These are phyloP conservation scores for Ustilago hordei DNA, from an alignment of 1,284 basidiomycete species.

Conservation along the genomic window DNA sequence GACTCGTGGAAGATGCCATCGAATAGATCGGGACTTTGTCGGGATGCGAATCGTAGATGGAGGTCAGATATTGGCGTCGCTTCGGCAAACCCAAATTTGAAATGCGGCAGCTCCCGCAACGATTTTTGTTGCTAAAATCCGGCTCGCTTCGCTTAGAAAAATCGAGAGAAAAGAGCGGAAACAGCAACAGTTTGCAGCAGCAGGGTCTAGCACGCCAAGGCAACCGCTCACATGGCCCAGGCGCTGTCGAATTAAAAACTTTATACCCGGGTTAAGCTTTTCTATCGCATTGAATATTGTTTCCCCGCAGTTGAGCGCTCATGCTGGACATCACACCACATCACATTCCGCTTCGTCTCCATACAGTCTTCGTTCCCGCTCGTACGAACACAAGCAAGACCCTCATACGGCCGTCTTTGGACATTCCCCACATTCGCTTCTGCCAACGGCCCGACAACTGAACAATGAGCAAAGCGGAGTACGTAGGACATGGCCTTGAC, in stretches of 20 bases:
- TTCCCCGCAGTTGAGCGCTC: too few relatives aligned
- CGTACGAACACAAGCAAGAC: too few relatives aligned
- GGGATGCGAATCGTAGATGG: background rate
- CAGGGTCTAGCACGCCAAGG: background rate
- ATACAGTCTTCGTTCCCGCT: too few relatives aligned
- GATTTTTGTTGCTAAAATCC: background rate
- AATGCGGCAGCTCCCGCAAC: conserved; percentile 30
- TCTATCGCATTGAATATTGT: background rate
- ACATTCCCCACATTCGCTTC: too few relatives aligned
- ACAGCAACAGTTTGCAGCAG: background rate
- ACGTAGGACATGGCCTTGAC: too few relatives aligned
- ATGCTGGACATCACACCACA: too few relatives aligned
- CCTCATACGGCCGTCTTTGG: too few relatives aligned
- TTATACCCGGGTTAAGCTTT: background rate
- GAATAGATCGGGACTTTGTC: background rate
- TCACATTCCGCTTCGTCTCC: too few relatives aligned
- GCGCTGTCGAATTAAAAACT: background rate
- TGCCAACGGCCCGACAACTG: too few relatives aligned
- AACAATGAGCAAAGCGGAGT: too few relatives aligned
- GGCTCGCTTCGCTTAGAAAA: conserved; percentile 2
- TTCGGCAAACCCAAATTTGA: background rate
- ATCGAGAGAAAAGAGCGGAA: background rate
- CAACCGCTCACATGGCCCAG: background rate
- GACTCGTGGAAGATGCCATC: background rate
- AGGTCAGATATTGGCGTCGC: background rate